A percentile compares a stretch with the other conserved stretches of the same genome.
Conservation (phyloP, 495 filamentous ascomycete species). For the Coniosporium apollinis region DNA sequence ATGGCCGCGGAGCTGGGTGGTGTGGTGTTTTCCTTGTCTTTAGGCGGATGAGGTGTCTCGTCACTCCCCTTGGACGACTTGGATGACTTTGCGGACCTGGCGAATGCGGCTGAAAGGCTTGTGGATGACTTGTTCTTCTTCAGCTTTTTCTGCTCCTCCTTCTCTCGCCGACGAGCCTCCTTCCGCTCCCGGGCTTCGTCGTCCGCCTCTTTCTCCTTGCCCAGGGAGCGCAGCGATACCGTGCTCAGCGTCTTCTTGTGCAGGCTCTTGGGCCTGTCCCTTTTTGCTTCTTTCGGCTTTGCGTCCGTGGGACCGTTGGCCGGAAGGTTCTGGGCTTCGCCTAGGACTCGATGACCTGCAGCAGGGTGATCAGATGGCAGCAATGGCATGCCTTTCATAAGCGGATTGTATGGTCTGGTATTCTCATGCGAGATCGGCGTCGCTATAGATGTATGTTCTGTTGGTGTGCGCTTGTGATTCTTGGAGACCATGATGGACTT, state of each 20-base stretch:
- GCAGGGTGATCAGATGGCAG: not conserved
- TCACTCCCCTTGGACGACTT: constrained; percentile 35
- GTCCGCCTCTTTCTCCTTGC: constrained; percentile 34
- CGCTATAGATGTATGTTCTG: not conserved
- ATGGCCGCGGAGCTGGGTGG: constrained; percentile 35
- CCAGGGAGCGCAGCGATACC: constrained; percentile 45
- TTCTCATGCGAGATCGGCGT: not conserved
- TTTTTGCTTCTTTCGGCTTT: constrained; percentile 23
- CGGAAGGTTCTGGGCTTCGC: not conserved
- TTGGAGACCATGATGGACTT: constrained; percentile 5
- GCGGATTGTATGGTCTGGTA: constrained; percentile 10
- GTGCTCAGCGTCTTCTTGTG: constrained; percentile 52
- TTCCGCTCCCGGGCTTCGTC: constrained; percentile 27
- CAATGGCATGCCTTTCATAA: constrained; percentile 14
- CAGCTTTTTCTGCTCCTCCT: constrained; percentile 33
- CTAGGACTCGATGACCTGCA: not conserved
- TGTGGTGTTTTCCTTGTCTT: constrained; percentile 66
- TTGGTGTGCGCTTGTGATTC: constrained; percentile 1
- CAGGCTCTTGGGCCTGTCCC: constrained; percentile 17
- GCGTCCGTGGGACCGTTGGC: constrained; percentile 14
- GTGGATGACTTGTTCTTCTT: constrained; percentile 79
- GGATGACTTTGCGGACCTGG: constrained; percentile 37
- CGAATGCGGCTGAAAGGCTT: constrained; percentile 50
- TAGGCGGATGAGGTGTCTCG: constrained; percentile 28
- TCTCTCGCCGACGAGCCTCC: constrained; percentile 26